These are phyloP conservation scores for Nigrospora osmanthi DNA, from an alignment of 2,329 filamentous ascomycete species.

Conservation along the genomic window DNA sequence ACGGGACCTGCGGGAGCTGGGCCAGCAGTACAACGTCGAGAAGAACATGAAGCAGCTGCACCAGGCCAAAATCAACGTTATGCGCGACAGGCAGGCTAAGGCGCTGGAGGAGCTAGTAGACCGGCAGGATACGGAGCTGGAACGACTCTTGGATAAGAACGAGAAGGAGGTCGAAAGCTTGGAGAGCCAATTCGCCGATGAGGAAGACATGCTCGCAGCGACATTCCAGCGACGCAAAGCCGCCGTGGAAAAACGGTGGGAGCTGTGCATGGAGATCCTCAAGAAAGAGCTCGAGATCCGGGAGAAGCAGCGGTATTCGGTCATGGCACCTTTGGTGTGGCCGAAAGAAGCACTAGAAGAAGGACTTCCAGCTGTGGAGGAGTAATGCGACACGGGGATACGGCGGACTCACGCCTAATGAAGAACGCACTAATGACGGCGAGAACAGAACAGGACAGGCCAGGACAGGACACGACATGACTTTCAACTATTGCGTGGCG, in stretches of 20 bases:
- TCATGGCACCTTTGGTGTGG: constrained; percentile 31
- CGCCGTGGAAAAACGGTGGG: constrained; percentile 42
- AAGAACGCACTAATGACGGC: too few relatives aligned
- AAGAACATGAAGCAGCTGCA: constrained; percentile 53
- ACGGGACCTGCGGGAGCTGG: constrained; percentile 48
- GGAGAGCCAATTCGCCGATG: constrained; percentile 35
- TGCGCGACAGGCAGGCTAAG: constrained; percentile 57
- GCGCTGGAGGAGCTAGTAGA: constrained; percentile 51
- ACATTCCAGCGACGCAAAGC: constrained; percentile 37
- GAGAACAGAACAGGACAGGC: too few relatives aligned
- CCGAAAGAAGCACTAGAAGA: constrained; percentile 19
- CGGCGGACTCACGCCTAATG: too few relatives aligned
- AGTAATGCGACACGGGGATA: too few relatives aligned
- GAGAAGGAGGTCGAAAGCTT: constrained; percentile 40
- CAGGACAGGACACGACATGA: too few relatives aligned
- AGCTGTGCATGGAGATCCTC: constrained; percentile 42
- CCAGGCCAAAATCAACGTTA: constrained; percentile 54
- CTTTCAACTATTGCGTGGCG: too few relatives aligned
- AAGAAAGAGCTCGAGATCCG: constrained; percentile 42
- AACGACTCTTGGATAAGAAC: constrained; percentile 35
- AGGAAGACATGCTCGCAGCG: constrained; percentile 38
- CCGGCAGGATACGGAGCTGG: constrained; percentile 44
- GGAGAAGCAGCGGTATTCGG: constrained; percentile 33
- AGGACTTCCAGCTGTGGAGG: not conserved
- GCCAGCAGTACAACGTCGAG: constrained; percentile 52